Base-by-base conservation (phyloP, 805 yeast species). In the Sungouiella blattae region DNA sequence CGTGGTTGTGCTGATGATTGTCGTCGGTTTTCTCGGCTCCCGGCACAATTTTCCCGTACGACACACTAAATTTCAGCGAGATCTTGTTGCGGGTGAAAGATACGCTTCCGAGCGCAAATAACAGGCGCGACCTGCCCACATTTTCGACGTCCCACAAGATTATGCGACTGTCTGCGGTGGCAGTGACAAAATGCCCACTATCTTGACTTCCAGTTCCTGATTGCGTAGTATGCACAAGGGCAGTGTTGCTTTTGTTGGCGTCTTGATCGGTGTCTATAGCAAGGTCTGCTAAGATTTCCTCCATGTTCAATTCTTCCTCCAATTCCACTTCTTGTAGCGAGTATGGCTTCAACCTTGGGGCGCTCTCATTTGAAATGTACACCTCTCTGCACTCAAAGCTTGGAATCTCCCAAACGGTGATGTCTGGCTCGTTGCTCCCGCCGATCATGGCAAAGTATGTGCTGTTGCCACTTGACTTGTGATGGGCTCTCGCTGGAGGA, bases 381-480 rank as follows among this genome's bases (percentile, higher is more conserved):
- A 64, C 46, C 36, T 59, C 57, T 28, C 70, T 63, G 49, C 94
- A 83, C 30, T 73, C 77, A 13, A 76, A 63, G 16, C 71, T 68
- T 6, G 86, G 78, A 9, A 85, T 67, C 50, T 86, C 91, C 93
- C 95, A 85, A 0, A 87, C 69, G 0, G 83, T 71, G 4, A 83
- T 67, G 39, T 80, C 80, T 0, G 78, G 62, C 3, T 69, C 72
- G 2, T 72, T 69, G 17, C 77, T 70, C 1, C 93, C 94, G 0
- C 94, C 94, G 9, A 75, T 67, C 32, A 84, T 67, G n/a, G 76
- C 69, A 8, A 78, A 54, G 29, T 35, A 38, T 6, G 28, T 28
- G 3, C 15, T 18, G 24, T 27, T 33, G 20, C 11, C 14, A 4
- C 23, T 18, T 5, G 31, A n/a, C 7, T n/a, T 18, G 8, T 9